phyloP scores from a whole-genome alignment of 2,329 filamentous ascomycete genomes.

The Neopestalotiopsis sp. region DNA sequence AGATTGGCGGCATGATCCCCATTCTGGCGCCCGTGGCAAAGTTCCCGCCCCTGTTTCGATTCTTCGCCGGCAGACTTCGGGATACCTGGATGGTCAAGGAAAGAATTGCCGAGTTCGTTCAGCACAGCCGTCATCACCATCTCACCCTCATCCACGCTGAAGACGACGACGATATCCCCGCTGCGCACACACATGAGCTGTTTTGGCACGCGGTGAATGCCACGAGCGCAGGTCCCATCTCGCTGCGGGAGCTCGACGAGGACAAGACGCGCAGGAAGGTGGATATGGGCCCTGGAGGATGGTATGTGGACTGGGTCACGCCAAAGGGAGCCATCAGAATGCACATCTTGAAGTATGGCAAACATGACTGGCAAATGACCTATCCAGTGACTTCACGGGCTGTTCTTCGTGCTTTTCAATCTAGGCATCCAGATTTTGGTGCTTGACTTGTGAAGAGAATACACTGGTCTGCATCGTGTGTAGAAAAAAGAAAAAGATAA shows the following conservation, averaged over 20 bases:
- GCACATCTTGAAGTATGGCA: slow-evolving; percentile 58
- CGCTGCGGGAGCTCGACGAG: slow-evolving; percentile 48
- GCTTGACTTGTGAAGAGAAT: not conserved
- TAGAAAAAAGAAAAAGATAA: no score
- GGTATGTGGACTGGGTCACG: slow-evolving; percentile 51
- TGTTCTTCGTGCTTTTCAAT: slow-evolving; percentile 49
- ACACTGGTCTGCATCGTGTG: no score
- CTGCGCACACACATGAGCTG: slow-evolving; percentile 51
- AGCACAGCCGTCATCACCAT: slow-evolving; percentile 40
- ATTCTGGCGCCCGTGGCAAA: slow-evolving; percentile 55
- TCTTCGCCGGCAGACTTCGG: slow-evolving; percentile 51
- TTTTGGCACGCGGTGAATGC: slow-evolving; percentile 63
- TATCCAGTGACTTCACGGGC: slow-evolving; percentile 59
- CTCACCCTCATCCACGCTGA: slow-evolving; percentile 56
- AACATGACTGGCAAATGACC: slow-evolving; percentile 64
- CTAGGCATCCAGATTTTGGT: not conserved
- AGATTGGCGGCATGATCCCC: slow-evolving; percentile 58
- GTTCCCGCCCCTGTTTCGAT: slow-evolving; percentile 50
- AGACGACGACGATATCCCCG: slow-evolving; percentile 57
- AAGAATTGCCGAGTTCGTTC: slow-evolving; percentile 50
- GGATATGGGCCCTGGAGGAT: slow-evolving; percentile 53
- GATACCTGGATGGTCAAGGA: slow-evolving; percentile 58
- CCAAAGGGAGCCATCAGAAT: slow-evolving; percentile 54
- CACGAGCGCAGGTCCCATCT: slow-evolving; percentile 39
- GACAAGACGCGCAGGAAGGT: slow-evolving; percentile 44